Conservation (phyloP, 495 filamentous ascomycete species). For the Lepidopterella palustris region DNA sequence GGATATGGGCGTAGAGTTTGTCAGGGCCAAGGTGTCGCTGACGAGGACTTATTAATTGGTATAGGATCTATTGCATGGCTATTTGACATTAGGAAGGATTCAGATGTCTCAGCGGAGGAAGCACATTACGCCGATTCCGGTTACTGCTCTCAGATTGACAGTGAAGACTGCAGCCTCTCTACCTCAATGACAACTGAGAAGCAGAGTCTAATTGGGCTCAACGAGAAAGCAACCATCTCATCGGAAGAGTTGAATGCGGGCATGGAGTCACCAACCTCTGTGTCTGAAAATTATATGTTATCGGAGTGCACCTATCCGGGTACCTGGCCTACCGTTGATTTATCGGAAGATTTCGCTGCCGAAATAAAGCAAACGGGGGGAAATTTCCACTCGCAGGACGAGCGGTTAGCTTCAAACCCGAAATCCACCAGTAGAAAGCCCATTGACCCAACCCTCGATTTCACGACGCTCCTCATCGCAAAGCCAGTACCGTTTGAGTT, state of each 20-base stretch:
- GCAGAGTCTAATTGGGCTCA: neutral
- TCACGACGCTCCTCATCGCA: conserved; percentile 33
- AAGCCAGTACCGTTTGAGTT: conserved; percentile 35
- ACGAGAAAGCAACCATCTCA: conserved; percentile 26
- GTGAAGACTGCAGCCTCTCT: too few relatives aligned
- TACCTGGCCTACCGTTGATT: conserved; percentile 1
- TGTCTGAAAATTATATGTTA: too few relatives aligned
- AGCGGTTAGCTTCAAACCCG: conserved; percentile 15
- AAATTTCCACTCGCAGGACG: conserved; percentile 40
- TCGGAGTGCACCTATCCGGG: conserved; percentile 21
- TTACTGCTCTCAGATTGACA: conserved; percentile 5
- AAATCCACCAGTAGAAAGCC: neutral
- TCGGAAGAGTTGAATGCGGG: conserved; percentile 29
- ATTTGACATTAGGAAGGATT: conserved; percentile 45
- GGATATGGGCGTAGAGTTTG: conserved; percentile 57
- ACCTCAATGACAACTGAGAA: conserved; percentile 9
- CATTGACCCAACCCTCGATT: conserved; percentile 32
- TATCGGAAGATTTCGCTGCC: neutral
- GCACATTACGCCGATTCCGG: neutral
- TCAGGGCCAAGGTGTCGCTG: conserved; percentile 50
- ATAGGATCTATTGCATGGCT: conserved; percentile 57
- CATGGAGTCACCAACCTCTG: too few relatives aligned
- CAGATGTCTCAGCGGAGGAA: neutral
- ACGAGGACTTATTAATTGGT: conserved; percentile 49
- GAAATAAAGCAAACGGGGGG: conserved; percentile 17